Evolutionary conservation across 306 rosid genomes (phyloP).

Genomic region (Myrica gale): DNA sequence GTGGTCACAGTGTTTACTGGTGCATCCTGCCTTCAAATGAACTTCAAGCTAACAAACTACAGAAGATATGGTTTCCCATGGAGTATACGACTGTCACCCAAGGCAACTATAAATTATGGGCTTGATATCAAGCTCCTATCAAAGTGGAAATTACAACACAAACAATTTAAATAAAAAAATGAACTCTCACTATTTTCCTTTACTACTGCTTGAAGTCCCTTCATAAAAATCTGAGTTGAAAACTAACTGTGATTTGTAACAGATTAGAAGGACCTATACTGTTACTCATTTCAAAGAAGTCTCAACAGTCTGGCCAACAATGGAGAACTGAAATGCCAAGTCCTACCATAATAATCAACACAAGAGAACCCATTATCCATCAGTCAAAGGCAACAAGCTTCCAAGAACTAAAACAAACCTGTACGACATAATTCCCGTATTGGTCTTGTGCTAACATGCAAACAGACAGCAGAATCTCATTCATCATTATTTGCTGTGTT

Average conservation of each 20-base stretch:
- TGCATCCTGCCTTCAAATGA: not conserved
- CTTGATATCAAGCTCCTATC: not conserved
- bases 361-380: not conserved
- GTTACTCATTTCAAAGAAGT: not conserved
- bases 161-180: not conserved
- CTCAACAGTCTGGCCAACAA: not conserved
- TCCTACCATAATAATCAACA: not conserved
- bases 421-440: conserved; percentile 95
- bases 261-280: not conserved
- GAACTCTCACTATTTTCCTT: not conserved
- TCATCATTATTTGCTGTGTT: conserved; percentile 85
- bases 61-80: not conserved
- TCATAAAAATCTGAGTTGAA: not conserved
- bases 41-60: not conserved
- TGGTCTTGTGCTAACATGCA: conserved; percentile 97
- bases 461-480: conserved; percentile 84
- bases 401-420: conserved; percentile 49
- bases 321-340: not conserved
- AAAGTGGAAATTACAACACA: not conserved
- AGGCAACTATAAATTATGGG: not conserved
- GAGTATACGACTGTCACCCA: not conserved
- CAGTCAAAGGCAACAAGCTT: not conserved
- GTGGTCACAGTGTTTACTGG: not conserved
- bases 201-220: not conserved
- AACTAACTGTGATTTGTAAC: not conserved